Conservation (phyloP, 1,139 yeast genomes). For the Groenewaldozyma sp. region DNA sequence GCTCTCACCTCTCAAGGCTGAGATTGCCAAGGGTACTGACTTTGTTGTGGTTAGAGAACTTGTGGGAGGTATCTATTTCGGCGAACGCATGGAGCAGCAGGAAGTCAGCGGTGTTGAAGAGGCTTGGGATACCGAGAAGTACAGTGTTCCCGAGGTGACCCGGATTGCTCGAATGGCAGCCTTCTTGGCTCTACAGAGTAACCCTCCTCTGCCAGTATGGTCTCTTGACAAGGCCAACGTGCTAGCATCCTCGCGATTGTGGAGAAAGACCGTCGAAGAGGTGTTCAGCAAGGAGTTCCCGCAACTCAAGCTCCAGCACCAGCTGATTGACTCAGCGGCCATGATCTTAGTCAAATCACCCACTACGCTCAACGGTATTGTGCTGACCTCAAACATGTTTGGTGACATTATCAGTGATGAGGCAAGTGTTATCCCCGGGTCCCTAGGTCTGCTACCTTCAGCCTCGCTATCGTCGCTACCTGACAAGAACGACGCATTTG, state of each 20-base stretch:
- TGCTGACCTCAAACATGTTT: conserved; percentile 91
- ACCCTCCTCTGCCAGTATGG: conserved; percentile 93
- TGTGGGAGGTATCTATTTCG: conserved; percentile 97
- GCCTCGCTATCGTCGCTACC: conserved; percentile 95
- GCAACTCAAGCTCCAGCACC: conserved; percentile 74
- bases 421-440: conserved; percentile 96
- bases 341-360: conserved; percentile 93
- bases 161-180: conserved; percentile 98
- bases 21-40: conserved; percentile 81
- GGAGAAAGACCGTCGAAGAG: conserved; percentile 89
- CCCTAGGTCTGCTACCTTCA: conserved; percentile 88
- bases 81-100: conserved; percentile 66
- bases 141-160: conserved; percentile 82
- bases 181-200: conserved; percentile 83
- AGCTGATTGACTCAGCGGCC: conserved; percentile 95
- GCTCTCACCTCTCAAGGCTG: conserved; percentile 77
- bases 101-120: conserved; percentile 53
- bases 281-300: conserved; percentile 86
- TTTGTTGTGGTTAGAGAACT: conserved; percentile 90
- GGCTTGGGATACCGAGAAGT: conserved; percentile 92
- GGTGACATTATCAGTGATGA: conserved; percentile 97
- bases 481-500: conserved; percentile 87
- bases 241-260: conserved; percentile 86
- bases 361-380: conserved; percentile 79
- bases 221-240: conserved; percentile 96